phyloP scores from a whole-genome alignment of 306 rosid genomes.

The Ziziphus jujuba region DNA sequence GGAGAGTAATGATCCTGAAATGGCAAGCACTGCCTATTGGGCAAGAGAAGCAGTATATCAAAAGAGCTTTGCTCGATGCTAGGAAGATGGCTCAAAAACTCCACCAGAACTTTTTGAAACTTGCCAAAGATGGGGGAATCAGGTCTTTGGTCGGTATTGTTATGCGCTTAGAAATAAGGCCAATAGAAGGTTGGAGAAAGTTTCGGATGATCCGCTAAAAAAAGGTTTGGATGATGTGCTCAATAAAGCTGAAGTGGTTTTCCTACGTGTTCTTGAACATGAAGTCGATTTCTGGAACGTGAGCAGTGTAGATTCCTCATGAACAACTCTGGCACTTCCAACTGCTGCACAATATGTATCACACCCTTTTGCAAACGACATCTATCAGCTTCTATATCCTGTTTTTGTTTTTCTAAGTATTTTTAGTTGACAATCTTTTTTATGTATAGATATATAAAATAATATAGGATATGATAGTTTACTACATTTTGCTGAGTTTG shows the following conservation, averaged over 20 bases:
- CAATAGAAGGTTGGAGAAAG: constrained; percentile 44
- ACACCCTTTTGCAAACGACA: too few species aligned
- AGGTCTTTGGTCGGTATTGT: constrained; percentile 69
- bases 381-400: too few species aligned
- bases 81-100: constrained; percentile 59
- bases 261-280: constrained; percentile 54
- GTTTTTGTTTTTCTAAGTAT: too few species aligned
- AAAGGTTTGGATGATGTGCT: constrained; percentile 44
- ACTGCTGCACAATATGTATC: neutral
- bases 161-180: constrained; percentile 47
- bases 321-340: neutral
- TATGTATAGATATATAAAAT: too few species aligned
- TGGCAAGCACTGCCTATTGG: constrained; percentile 71
- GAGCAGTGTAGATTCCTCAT: constrained; percentile 40
- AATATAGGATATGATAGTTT: too few species aligned
- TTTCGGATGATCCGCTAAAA: constrained; percentile 31
- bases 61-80: constrained; percentile 72
- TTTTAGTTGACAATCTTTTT: too few species aligned
- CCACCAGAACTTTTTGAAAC: constrained; percentile 62
- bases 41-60: constrained; percentile 80
- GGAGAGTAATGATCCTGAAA: constrained; percentile 62
- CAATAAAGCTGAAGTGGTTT: constrained; percentile 47
- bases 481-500: too few species aligned
- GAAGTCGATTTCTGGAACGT: constrained; percentile 88
- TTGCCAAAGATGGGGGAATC: constrained; percentile 82